Conservation (phyloP, 2,329 filamentous ascomycete species). For the Pseudogymnoascus verrucosus region DNA sequence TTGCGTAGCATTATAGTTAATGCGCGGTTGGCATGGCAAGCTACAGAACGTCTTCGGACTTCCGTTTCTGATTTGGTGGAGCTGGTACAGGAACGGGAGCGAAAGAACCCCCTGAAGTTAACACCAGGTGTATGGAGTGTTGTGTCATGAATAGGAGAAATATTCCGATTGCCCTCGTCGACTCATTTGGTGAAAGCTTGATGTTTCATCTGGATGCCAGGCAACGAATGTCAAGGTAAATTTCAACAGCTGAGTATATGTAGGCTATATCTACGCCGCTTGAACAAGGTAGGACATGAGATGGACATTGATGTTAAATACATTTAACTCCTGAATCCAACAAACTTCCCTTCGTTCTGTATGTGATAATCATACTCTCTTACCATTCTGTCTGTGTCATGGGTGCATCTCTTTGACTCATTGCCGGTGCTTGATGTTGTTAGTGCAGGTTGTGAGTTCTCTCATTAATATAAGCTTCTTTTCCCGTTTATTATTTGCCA, state of each 20-base stretch:
- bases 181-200: not conserved
- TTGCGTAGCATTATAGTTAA: constrained; percentile 26
- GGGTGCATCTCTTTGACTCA: not conserved
- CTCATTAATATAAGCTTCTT: not conserved
- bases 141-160: constrained; percentile 6
- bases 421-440: not conserved
- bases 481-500: not conserved
- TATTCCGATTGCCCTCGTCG: not conserved
- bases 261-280: not conserved
- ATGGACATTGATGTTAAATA: not conserved
- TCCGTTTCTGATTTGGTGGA: constrained; percentile 23
- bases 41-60: constrained; percentile 17
- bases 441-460: not conserved
- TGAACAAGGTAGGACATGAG: not conserved
- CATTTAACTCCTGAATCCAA: not conserved
- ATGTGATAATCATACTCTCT: not conserved
- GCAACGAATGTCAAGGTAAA: not conserved
- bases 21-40: constrained; percentile 25
- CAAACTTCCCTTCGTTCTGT: not conserved
- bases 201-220: not conserved
- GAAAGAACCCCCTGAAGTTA: constrained; percentile 22
- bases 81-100: constrained; percentile 23
- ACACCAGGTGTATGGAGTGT: constrained; percentile 20
- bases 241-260: not conserved
- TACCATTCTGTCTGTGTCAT: not conserved